Base-by-base conservation (phyloP, 75 land plant species). In the Azolla pinnata region DNA sequence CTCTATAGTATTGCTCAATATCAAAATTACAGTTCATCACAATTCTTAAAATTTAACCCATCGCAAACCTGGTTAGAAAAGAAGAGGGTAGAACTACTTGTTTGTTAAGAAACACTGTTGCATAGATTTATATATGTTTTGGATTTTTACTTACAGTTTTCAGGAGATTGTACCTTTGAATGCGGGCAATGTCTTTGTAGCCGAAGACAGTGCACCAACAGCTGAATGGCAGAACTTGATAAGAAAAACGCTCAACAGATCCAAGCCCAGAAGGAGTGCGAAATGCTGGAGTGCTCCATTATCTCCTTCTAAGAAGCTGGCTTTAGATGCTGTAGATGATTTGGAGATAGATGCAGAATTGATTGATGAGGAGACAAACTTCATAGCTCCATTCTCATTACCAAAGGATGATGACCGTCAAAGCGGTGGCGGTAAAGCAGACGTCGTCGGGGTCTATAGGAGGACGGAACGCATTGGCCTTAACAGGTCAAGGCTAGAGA, bases 81-180 rank as follows among this genome's bases (percentile, higher is more conserved):
- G n/a, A n/a, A n/a, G n/a, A n/a, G n/a, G n/a, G n/a, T n/a, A n/a
- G n/a, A n/a, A n/a, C n/a, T n/a, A n/a, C n/a, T n/a, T n/a, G n/a
- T n/a, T n/a, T n/a, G n/a, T n/a, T n/a, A n/a, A n/a, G n/a, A n/a
- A n/a, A n/a, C n/a, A n/a, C n/a, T n/a, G n/a, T n/a, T n/a, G n/a
- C n/a, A n/a, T n/a, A n/a, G 4, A 7, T 18, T 4, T 21, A 51
- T 35, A 31, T 18, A 30, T 58, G 8, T 1, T 16, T 1, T 0
- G 29, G n/a, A 26, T 26, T 28, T 29, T 12, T 29, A 17, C 1
- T 9, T 47, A 29, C 54, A 85, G 88, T 57, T 82, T 85, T 33
- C 88, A 85, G 61, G 88, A 85, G 60, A 63, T 79, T 23, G 88
- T 85, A 29, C 88, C 88, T 2, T 59, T 85, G n/a, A 75, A 56